Evolutionary conservation across 768 basidiomycete genomes (phyloP), one percentile per base, ranked within the genome.

Genomic region (Ramaria sp.): DNA sequence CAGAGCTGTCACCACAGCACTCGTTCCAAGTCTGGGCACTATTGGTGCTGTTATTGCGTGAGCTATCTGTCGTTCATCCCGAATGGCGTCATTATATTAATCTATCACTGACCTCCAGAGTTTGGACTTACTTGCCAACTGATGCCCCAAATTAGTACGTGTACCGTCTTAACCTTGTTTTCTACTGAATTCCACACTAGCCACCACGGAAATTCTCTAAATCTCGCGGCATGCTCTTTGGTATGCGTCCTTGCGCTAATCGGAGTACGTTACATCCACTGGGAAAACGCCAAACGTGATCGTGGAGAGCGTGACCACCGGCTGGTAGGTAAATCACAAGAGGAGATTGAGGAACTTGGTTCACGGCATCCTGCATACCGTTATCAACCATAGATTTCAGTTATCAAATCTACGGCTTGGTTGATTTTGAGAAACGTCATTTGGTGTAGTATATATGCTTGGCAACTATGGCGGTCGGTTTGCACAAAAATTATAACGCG

Each of bases 31-130:
- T 19, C 55, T 78, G 34, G 76, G 76, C 1, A 71, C 75, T 34
- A 54, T 77, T 22, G 75, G 76, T 19, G 67, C 76, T 15, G 64
- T 78, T 20, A 74, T 78, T 22, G 73, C 73, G 76, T 75, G 73
- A 65, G 20, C 20, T 12, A 19, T 39, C 10, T 49, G 41, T 53
- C 41, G 45, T 39, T 52, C 56, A 43, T 39, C 15, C 20, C 2
- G 13, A n/a, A 3, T 19, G 2, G 20, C 17, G 13, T 37, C 34
- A 37, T 10, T 2, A 4, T 43, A 2, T 43, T 19, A 43, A 43
- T 43, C 24, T 51, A 17, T 30, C 11, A 34, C 9, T 47, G 6
- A 31, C 52, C 52, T 37, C 3, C 55, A 75, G 74, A 43, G 75
- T 75, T 1, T 76, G 75, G 76, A 75, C 76, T 7, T 78, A 78